Evolutionary conservation across 495 filamentous ascomycete species (phyloP).

Genomic region (Sphaerosporella brunnea): DNA sequence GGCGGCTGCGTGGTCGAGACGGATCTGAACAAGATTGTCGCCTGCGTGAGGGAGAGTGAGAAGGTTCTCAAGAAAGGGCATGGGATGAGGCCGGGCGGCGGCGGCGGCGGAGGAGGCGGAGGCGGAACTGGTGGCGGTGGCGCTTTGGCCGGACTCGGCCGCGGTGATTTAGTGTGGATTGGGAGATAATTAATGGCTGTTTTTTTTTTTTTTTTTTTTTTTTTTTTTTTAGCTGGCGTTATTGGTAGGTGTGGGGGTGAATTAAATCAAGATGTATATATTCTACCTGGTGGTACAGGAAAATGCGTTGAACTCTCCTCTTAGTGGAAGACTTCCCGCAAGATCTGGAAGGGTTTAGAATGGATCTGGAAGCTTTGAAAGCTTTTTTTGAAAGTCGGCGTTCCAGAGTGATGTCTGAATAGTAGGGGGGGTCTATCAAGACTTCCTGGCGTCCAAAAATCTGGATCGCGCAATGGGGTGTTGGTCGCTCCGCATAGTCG

Average conservation of each 20-base stretch:
- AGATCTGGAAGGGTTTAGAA: too few species aligned
- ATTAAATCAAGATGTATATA: too few species aligned
- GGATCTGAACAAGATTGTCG: conserved; percentile 66
- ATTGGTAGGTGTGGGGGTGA: neutral
- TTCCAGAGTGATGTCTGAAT: too few species aligned
- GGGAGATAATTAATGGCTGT: conserved; percentile 28
- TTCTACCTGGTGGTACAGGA: too few species aligned
- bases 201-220: neutral
- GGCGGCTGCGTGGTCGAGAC: conserved; percentile 95
- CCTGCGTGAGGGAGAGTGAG: conserved; percentile 65
- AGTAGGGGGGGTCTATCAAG: too few species aligned
- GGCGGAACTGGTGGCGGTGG: conserved; percentile 20
- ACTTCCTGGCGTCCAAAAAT: too few species aligned
- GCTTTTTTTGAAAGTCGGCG: too few species aligned
- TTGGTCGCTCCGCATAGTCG: too few species aligned
- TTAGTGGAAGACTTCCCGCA: too few species aligned
- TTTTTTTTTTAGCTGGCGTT: neutral
- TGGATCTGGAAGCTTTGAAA: too few species aligned
- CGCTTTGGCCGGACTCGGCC: conserved; percentile 30
- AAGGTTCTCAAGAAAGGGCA: conserved; percentile 42
- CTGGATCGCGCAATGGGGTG: too few species aligned
- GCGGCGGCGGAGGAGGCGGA: conserved; percentile 17
- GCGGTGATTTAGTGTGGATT: conserved; percentile 41
- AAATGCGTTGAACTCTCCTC: too few species aligned
- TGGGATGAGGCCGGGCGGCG: conserved; percentile 29